Evolutionary conservation across 192 early-diverging fungal species (phyloP).

Genomic region (Coemansia sp.): DNA sequence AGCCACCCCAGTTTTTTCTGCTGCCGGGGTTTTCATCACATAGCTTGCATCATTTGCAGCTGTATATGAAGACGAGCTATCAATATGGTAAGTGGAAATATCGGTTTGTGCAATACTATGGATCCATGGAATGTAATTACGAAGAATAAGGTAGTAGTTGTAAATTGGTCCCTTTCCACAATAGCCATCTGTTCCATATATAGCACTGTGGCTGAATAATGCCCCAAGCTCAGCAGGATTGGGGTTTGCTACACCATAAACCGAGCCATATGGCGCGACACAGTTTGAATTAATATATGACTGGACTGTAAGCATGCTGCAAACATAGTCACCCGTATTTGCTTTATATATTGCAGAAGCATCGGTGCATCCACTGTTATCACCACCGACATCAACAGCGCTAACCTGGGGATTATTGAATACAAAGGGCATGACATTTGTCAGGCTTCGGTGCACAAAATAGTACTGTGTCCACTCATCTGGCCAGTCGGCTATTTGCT

Average conservation of each 20-base stretch:
- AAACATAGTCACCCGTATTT: constrained; percentile 18
- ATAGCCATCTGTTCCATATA: constrained; percentile 10
- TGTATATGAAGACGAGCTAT: constrained; percentile 2
- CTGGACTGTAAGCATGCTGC: constrained; percentile 10
- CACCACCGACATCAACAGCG: background rate
- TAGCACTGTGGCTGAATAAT: constrained; percentile 25
- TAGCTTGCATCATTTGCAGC: constrained; percentile 1
- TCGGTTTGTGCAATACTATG: background rate
- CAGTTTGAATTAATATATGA: constrained; percentile 13
- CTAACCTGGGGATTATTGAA: constrained; percentile 7
- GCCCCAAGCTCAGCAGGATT: constrained; percentile 9
- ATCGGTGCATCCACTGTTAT: background rate
- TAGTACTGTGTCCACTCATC: background rate
- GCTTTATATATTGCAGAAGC: constrained; percentile 10
- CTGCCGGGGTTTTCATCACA: constrained; percentile 1
- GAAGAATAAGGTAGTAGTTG: constrained; percentile 30
- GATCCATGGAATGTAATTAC: constrained; percentile 34
- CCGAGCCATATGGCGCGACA: constrained; percentile 18
- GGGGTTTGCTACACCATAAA: constrained; percentile 7
- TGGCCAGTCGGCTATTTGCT: constrained; percentile 1
- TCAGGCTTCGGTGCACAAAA: constrained; percentile 14
- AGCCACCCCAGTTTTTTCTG: background rate
- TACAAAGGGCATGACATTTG: background rate
- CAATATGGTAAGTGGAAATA: constrained; percentile 8
- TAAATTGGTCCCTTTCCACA: constrained; percentile 15